phyloP scores from a whole-genome alignment of 331 rosid species.

The Acacia pycnantha region DNA sequence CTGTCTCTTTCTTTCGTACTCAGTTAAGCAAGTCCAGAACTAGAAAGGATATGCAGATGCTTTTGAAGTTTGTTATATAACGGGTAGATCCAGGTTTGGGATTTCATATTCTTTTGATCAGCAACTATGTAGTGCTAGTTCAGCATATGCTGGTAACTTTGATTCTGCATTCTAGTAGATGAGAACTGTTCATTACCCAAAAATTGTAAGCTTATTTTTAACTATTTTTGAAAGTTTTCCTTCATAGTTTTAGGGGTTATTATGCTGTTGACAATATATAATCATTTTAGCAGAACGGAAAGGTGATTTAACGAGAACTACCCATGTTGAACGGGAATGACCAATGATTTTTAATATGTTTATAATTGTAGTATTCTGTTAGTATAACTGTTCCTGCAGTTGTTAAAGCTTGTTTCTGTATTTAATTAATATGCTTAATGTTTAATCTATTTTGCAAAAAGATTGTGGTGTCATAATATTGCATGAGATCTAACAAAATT shows the following conservation, averaged over 20 bases:
- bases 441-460: background rate
- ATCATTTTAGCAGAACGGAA: background rate
- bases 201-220: no score
- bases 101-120: background rate
- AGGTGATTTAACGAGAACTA: background rate
- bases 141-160: background rate
- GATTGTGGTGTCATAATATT: background rate
- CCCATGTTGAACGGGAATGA: background rate
- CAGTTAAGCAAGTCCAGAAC: background rate
- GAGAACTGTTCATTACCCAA: no score
- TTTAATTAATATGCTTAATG: background rate
- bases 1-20: background rate
- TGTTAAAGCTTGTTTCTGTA: background rate
- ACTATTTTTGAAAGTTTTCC: no score
- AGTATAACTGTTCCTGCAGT: background rate
- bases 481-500: background rate
- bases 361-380: background rate
- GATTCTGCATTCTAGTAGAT: background rate
- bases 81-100: slow-evolving; percentile 2
- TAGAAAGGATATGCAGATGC: background rate
- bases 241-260: background rate
- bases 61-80: background rate
- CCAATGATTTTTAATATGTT: background rate
- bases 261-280: background rate
- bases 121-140: background rate